Base-by-base conservation (phyloP, 2,329 filamentous ascomycete species). In the Aspergillus aculeatinus region DNA sequence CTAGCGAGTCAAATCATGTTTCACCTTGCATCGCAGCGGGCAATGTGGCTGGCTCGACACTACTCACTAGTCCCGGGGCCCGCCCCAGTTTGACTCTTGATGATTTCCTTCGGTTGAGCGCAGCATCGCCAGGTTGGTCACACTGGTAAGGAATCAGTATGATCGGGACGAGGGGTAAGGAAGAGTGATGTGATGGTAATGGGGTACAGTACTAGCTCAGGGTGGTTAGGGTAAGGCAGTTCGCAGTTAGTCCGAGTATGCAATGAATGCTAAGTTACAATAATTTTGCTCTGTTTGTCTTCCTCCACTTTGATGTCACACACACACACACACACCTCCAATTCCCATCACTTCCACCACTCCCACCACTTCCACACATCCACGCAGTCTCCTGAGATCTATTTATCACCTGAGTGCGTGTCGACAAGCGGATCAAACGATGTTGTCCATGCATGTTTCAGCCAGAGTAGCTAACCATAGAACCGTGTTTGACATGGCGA, bases 21-120 rank as follows among this genome's bases (percentile, higher is more conserved):
- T 62, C 60, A 62, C 57, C 60, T 62, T 62, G 60, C 60, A 60
- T 57, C 50, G 2, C 50, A 51, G 59, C 48, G 54, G 54, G 57
- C 52, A 59, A 60, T 60, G 60, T 62, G 60, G 60, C 60, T 61
- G 56, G 56, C 58, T 60, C 58, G 48, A 48, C 58, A 48, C 14
- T 23, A 33, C 35, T 29, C 58, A 35, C 52, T 60, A 56, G 49
- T 25, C 21, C 27, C n/a, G 51, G 27, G 27, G 27, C 27, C 27
- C 27, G 27, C 27, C 27, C 7, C 27, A 29, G 27, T 29, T 29
- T 29, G 51, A 59, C 51, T 54, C 21, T 51, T 51, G 33, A 16
- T 35, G 33, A 16, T 35, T 35, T 33, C 51, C 51, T 52, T 42
- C 23, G 16, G 25, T 23, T 48, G 53, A 51, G 51, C 47, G 42